These are phyloP conservation scores for Alternaria ventricosa DNA, from an alignment of 2,329 filamentous ascomycete genomes.

Conservation along the genomic window DNA sequence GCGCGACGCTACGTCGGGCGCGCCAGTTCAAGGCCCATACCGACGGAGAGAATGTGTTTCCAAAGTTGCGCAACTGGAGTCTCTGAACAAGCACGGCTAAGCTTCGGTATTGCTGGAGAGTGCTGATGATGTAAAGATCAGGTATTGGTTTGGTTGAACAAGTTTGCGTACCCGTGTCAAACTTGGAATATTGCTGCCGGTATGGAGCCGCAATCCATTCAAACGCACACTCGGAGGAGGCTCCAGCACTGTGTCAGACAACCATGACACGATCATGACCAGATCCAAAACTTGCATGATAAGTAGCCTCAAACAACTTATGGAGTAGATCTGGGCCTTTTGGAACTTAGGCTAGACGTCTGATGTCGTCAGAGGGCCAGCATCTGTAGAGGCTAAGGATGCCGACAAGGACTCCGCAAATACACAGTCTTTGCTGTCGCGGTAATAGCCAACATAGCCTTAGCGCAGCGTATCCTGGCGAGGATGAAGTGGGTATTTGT, in stretches of 20 bases:
- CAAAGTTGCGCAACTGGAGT: background rate
- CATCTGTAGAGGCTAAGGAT: background rate
- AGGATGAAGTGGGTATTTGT: background rate
- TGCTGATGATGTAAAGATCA: background rate
- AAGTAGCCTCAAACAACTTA: background rate
- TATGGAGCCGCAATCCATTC: background rate
- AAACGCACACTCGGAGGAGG: background rate
- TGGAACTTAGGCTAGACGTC: constrained; percentile 3
- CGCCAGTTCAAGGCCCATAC: constrained; percentile 15
- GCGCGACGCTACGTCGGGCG: constrained; percentile 30
- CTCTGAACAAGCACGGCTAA: background rate
- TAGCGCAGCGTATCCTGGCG: constrained; percentile 3
- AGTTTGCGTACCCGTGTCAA: background rate
- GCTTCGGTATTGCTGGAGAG: background rate
- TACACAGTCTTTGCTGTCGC: background rate
- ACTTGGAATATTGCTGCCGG: background rate
- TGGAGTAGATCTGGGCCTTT: background rate
- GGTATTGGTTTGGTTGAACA: background rate
- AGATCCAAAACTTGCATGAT: background rate
- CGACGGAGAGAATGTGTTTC: background rate
- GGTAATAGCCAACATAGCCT: background rate
- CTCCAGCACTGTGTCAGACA: constrained; percentile 3
- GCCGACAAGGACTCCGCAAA: background rate
- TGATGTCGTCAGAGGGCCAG: constrained; percentile 11
- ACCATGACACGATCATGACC: constrained; percentile 10